Percentiles rank a stretch among this genome's conserved stretches.
These are phyloP conservation scores for Yarrowia yakushimensis DNA, from an alignment of 805 yeast genomes.

Conservation along the genomic window DNA sequence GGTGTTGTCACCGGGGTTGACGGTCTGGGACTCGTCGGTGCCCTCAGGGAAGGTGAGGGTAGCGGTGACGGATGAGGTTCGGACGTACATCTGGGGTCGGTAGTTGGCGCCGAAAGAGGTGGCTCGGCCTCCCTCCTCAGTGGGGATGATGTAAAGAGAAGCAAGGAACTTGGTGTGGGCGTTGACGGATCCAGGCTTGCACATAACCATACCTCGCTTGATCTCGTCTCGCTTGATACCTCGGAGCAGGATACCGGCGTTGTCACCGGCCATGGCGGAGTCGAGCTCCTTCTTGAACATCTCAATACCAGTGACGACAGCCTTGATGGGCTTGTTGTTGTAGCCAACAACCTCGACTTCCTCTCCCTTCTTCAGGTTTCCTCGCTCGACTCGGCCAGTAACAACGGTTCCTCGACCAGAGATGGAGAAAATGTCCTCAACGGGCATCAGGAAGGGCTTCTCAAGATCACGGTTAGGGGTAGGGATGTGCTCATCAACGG, in stretches of 20 bases:
- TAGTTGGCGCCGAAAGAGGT: conserved; percentile 95
- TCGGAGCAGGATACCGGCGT: conserved; percentile 95
- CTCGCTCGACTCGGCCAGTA: conserved; percentile 99
- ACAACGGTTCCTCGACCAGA: conserved; percentile 99
- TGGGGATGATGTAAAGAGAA: conserved; percentile 84
- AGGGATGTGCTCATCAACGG: conserved; percentile 92
- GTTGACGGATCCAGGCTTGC: conserved; percentile 87
- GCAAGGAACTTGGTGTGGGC: conserved; percentile 93
- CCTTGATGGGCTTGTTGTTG: conserved; percentile 80
- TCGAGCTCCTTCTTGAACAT: conserved; percentile 99
- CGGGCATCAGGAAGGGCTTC: conserved; percentile 93
- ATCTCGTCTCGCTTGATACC: conserved; percentile 98
- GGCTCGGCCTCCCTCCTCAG: conserved; percentile 99
- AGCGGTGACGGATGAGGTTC: conserved; percentile 95
- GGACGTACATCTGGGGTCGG: conserved; percentile 95
- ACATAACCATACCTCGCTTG: conserved; percentile 94
- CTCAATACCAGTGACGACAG: conserved; percentile 97
- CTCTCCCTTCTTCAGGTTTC: conserved; percentile 95
- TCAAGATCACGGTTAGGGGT: conserved; percentile 95
- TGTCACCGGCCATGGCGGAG: conserved; percentile 98
- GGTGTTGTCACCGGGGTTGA: conserved; percentile 97
- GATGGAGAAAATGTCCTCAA: conserved; percentile 95
- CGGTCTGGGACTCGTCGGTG: conserved; percentile 83
- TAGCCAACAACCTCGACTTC: conserved; percentile 96
- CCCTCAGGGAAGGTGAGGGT: conserved; percentile 82